phyloP scores from a whole-genome alignment of 2,329 filamentous ascomycete species.

The Trichophyton verrucosum region DNA sequence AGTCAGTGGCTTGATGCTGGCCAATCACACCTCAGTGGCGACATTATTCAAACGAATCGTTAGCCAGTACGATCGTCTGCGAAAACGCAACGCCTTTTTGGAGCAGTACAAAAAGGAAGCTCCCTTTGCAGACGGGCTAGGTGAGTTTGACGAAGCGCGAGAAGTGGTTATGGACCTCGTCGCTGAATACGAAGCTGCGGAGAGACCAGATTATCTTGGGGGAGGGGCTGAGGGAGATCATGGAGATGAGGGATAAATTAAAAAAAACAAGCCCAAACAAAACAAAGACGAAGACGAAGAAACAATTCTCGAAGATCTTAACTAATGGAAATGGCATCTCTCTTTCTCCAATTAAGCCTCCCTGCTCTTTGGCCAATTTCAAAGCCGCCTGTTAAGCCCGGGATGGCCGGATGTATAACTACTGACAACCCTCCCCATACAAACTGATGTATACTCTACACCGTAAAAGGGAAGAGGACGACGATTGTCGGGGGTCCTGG shows the following conservation, averaged over 20 bases:
- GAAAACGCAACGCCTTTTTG: conserved; percentile 93
- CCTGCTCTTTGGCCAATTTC: background rate
- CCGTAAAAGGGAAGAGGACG: background rate
- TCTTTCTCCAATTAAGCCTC: background rate
- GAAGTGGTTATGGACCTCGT: conserved; percentile 87
- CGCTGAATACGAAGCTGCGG: conserved; percentile 89
- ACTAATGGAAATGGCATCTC: conserved; percentile 1
- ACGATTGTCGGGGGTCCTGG: background rate
- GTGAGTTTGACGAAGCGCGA: conserved; percentile 89
- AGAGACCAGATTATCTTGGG: conserved; percentile 78
- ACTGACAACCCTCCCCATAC: no score
- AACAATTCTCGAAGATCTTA: background rate
- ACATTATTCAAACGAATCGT: conserved; percentile 93
- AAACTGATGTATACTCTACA: no score
- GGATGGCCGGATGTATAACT: background rate
- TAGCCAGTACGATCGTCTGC: conserved; percentile 80
- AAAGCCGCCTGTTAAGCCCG: background rate
- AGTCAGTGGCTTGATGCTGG: conserved; percentile 92
- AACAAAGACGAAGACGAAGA: background rate
- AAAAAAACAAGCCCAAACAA: background rate
- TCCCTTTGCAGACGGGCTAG: conserved; percentile 78
- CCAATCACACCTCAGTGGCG: conserved; percentile 94
- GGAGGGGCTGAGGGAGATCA: conserved; percentile 9
- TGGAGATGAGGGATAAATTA: conserved; percentile 10
- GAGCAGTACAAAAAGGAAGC: conserved; percentile 94